A percentile compares a stretch with the other conserved stretches of the same genome.
Conservation (phyloP, 192 early-diverging fungal species). For the Coemansia sp. region DNA sequence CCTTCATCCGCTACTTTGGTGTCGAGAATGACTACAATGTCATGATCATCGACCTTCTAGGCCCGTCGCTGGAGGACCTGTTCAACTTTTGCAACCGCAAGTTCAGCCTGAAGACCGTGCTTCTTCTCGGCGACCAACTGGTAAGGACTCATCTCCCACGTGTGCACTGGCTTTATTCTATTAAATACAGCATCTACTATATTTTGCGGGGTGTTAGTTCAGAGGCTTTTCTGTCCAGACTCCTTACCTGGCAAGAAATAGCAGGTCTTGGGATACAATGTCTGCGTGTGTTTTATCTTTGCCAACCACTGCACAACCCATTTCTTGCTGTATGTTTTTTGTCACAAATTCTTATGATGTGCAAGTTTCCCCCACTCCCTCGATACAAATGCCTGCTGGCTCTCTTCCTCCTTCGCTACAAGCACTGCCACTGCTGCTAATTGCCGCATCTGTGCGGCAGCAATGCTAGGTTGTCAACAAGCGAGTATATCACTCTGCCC, state of each 20-base stretch:
- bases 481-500: not conserved
- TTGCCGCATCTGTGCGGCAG: constrained; percentile 2
- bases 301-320: not conserved
- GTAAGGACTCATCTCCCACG: constrained; percentile 24
- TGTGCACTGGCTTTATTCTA: not conserved
- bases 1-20: constrained; percentile 85
- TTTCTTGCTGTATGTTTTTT: not conserved
- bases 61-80: constrained; percentile 88
- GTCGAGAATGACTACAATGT: constrained; percentile 80
- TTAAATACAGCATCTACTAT: not conserved
- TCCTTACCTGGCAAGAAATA: not conserved
- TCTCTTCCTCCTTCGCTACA: not conserved
- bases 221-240: not conserved
- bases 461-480: not conserved
- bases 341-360: not conserved
- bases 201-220: not conserved
- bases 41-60: constrained; percentile 87
- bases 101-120: constrained; percentile 84
- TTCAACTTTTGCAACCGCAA: constrained; percentile 90
- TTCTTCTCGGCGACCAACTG: constrained; percentile 86
- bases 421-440: not conserved
- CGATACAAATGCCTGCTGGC: not conserved
- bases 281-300: not conserved
- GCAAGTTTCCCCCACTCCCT: not conserved
- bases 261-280: not conserved